Conservation (phyloP, 164 flowering plant species). For the Liriodendron chinense region DNA sequence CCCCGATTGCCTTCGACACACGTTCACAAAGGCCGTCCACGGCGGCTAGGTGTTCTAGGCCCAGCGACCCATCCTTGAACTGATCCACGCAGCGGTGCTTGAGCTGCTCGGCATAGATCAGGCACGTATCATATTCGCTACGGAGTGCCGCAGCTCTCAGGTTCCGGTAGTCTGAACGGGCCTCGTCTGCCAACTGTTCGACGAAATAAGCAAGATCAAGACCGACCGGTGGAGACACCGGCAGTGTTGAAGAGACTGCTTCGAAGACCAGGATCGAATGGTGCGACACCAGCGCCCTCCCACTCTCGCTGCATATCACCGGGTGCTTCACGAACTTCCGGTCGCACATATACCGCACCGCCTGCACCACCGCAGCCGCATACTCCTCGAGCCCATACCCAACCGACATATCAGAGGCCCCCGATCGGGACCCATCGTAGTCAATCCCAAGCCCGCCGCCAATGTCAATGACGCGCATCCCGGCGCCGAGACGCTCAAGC, state of each 20-base stretch:
- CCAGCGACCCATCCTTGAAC: constrained; percentile 79
- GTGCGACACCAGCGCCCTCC: constrained; percentile 93
- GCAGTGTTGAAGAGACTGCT: constrained; percentile 54
- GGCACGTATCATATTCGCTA: constrained; percentile 60
- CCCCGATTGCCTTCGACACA: constrained; percentile 53
- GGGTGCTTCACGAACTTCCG: constrained; percentile 78
- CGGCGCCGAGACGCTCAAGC: constrained; percentile 84
- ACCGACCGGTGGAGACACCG: constrained; percentile 18
- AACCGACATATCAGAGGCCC: constrained; percentile 77
- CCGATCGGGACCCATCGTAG: constrained; percentile 83
- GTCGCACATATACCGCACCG: constrained; percentile 63
- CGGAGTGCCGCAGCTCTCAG: constrained; percentile 46
- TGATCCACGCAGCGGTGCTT: constrained; percentile 80
- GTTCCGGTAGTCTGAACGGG: constrained; percentile 51
- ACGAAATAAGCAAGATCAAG: constrained; percentile 29
- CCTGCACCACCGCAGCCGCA: constrained; percentile 72
- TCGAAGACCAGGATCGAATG: constrained; percentile 88
- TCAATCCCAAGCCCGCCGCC: constrained; percentile 98
- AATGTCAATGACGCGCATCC: constrained; percentile 76
- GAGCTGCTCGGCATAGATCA: constrained; percentile 65
- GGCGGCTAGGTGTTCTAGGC: constrained; percentile 80
- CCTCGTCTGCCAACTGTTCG: constrained; percentile 60
- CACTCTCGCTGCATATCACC: constrained; percentile 90
- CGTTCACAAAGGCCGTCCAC: constrained; percentile 75
- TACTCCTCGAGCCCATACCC: constrained; percentile 78